phyloP scores from a whole-genome alignment of 1,139 yeast genomes.

The Kodamaea alishanica region DNA sequence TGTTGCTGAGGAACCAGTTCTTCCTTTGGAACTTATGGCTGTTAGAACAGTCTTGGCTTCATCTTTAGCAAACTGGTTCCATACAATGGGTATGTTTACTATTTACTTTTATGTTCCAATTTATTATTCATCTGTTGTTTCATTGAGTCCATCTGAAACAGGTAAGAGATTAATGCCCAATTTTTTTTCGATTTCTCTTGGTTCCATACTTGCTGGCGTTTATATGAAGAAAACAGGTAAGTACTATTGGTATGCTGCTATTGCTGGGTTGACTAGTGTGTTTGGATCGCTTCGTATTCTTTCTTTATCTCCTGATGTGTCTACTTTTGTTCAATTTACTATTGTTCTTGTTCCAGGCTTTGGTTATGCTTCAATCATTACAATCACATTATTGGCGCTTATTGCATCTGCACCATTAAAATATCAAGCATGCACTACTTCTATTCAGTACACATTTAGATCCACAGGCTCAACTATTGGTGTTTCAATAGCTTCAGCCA shows the following conservation, averaged over 20 bases:
- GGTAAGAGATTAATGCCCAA: slow-evolving; percentile 64
- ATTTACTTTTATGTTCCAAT: slow-evolving; percentile 63
- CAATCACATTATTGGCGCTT: slow-evolving; percentile 23
- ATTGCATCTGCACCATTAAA: slow-evolving; percentile 23
- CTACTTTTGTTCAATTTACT: slow-evolving; percentile 24
- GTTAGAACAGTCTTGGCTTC: slow-evolving; percentile 62
- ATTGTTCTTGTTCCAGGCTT: slow-evolving; percentile 19
- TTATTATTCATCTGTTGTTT: slow-evolving; percentile 55
- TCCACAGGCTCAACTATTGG: slow-evolving; percentile 27
- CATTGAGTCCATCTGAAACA: slow-evolving; percentile 53
- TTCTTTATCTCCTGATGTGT: slow-evolving; percentile 39
- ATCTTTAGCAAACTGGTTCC: slow-evolving; percentile 65
- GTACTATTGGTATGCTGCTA: slow-evolving; percentile 50
- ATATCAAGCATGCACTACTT: slow-evolving; percentile 25
- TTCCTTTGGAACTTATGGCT: slow-evolving; percentile 54
- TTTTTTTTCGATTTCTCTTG: slow-evolving; percentile 65
- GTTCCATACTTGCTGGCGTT: slow-evolving; percentile 66
- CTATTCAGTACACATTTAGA: slow-evolving; percentile 25
- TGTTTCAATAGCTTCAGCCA: slow-evolving; percentile 21
- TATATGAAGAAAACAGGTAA: slow-evolving; percentile 69
- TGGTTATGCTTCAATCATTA: slow-evolving; percentile 22
- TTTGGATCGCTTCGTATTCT: slow-evolving; percentile 44
- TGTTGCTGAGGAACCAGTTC: slow-evolving; percentile 62
- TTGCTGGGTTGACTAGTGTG: slow-evolving; percentile 42
- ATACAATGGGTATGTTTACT: slow-evolving; percentile 53